Conservation (phyloP, 495 filamentous ascomycete species). For the Daldinia caldariorum region DNA sequence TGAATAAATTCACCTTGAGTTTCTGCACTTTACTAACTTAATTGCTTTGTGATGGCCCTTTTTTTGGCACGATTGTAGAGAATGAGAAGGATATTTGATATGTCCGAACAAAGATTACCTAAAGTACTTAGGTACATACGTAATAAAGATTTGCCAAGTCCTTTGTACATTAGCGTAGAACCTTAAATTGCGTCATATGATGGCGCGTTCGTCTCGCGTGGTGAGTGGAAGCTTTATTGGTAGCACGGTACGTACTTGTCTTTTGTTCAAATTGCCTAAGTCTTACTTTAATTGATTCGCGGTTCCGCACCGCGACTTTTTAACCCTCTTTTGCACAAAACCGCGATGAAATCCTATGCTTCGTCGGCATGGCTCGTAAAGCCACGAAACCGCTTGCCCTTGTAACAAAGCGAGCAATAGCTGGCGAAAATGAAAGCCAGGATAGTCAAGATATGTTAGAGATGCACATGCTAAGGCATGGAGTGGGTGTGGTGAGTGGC, state of each 20-base stretch:
- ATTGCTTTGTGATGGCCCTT: not conserved
- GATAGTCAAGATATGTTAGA: slow-evolving; percentile 44
- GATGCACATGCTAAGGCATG: slow-evolving; percentile 34
- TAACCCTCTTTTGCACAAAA: not conserved
- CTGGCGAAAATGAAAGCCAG: slow-evolving; percentile 41
- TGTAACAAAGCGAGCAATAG: slow-evolving; percentile 29
- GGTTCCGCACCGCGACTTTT: slow-evolving; percentile 8
- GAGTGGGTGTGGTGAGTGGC: slow-evolving; percentile 46
- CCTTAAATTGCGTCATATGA: slow-evolving; percentile 44
- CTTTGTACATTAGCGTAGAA: slow-evolving; percentile 12
- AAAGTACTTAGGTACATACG: not conserved
- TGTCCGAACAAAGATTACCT: too few species aligned
- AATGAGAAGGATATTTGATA: not conserved
- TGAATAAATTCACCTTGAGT: not conserved
- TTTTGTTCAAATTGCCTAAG: slow-evolving; percentile 28
- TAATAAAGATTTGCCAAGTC: not conserved
- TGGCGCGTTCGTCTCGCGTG: slow-evolving; percentile 37
- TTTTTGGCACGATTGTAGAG: not conserved
- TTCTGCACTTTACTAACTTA: not conserved
- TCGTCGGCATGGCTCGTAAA: slow-evolving; percentile 29
- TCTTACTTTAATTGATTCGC: slow-evolving; percentile 27
- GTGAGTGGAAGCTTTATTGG: not conserved
- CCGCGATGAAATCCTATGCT: slow-evolving; percentile 28
- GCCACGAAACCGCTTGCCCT: slow-evolving; percentile 18
- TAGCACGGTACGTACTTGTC: slow-evolving; percentile 12